Conservation (phyloP, 2,329 filamentous ascomycete species). For the Colletotrichum phormii region DNA sequence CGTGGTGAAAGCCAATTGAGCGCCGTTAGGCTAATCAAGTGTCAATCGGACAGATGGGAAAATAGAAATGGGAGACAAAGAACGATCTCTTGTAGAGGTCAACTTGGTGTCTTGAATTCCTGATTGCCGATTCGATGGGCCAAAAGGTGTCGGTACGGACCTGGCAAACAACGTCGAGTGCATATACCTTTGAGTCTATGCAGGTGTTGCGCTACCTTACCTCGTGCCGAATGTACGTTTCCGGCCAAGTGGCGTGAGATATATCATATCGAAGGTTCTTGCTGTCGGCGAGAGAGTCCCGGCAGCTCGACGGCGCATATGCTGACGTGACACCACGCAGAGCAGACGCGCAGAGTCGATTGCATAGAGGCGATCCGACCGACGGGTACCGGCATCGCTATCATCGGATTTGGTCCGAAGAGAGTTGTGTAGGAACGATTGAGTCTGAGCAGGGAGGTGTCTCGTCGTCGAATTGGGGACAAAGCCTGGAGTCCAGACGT, state of each 20-base stretch:
- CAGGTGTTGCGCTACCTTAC: neutral
- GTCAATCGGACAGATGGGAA: neutral
- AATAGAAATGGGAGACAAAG: neutral
- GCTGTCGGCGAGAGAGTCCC: neutral
- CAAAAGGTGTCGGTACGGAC: neutral
- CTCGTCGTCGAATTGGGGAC: neutral
- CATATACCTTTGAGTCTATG: neutral
- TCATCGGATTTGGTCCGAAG: neutral
- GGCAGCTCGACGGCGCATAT: neutral
- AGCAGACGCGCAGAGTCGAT: neutral
- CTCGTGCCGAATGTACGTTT: constrained; percentile 1
- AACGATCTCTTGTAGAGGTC: neutral
- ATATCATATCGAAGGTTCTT: neutral
- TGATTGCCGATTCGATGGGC: neutral
- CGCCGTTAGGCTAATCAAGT: neutral
- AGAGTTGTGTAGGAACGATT: neutral
- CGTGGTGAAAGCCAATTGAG: neutral
- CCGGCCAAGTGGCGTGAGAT: constrained; percentile 1
- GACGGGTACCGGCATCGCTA: neutral
- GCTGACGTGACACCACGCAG: neutral
- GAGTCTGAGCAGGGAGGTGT: neutral
- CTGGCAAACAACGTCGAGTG: constrained; percentile 5
- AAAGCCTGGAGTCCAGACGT: neutral
- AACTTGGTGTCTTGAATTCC: neutral
- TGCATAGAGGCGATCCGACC: neutral